phyloP scores from a whole-genome alignment of 768 basidiomycete genomes.

The Russula olivacea region DNA sequence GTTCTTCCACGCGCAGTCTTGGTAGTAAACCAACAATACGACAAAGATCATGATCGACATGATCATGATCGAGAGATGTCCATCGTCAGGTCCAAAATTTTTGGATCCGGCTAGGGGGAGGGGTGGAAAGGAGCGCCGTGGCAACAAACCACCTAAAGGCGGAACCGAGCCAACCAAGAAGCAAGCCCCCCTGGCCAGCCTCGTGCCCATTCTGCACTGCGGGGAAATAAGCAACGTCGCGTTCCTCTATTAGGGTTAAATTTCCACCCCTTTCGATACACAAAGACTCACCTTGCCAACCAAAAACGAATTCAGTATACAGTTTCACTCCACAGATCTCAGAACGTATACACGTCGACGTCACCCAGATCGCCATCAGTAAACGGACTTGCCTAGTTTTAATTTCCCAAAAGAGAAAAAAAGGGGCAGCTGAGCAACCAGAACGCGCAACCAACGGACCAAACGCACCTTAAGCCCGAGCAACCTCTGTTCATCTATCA shows the following conservation, averaged over 20 bases:
- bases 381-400: constrained; percentile 29
- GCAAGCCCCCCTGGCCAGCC: neutral
- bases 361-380: constrained; percentile 34
- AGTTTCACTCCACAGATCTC: constrained; percentile 16
- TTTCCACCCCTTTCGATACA: neutral
- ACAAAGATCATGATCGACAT: neutral
- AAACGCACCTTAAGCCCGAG: constrained; percentile 34
- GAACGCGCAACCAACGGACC: neutral
- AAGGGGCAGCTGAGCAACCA: neutral
- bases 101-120: neutral
- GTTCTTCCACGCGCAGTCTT: neutral
- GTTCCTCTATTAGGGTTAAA: neutral
- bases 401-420: neutral
- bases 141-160: neutral
- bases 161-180: neutral
- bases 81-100: neutral
- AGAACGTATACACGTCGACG: constrained; percentile 36
- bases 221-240: constrained; percentile 12
- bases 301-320: neutral
- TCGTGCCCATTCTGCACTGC: constrained; percentile 1
- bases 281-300: neutral
- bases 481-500: constrained; percentile 38
- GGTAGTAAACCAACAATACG: neutral
- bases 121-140: neutral
- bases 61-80: constrained; percentile 11